phyloP scores from a whole-genome alignment of 257 asterid genomes.

The Lantana camara region DNA sequence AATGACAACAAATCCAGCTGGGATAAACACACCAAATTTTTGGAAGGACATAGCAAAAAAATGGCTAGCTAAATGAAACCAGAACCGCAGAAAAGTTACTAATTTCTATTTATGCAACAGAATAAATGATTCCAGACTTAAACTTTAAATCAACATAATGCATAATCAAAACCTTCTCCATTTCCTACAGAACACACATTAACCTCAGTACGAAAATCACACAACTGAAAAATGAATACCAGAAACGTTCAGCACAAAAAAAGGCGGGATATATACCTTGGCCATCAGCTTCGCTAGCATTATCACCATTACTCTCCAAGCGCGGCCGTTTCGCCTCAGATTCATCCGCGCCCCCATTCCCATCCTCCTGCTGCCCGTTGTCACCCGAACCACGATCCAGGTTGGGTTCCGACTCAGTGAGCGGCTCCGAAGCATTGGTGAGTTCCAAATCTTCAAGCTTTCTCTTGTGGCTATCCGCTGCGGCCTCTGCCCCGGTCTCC shows the following conservation, averaged over 20 bases:
- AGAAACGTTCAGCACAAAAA: not conserved
- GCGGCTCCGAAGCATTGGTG: constrained; percentile 44
- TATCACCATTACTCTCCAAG: constrained; percentile 53
- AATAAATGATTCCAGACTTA: not conserved
- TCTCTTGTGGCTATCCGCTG: constrained; percentile 63
- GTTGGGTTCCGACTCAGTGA: constrained; percentile 29
- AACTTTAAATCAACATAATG: constrained; percentile 1
- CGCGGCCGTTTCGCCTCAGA: constrained; percentile 83
- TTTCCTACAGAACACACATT: too few relatives aligned
- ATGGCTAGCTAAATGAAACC: too few relatives aligned
- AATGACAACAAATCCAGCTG: too few relatives aligned
- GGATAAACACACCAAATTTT: too few relatives aligned
- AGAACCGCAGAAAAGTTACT: too few relatives aligned
- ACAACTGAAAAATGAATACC: not conserved
- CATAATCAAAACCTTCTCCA: not conserved
- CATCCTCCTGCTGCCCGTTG: constrained; percentile 45
- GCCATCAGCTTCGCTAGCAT: constrained; percentile 38
- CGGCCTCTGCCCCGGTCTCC: constrained; percentile 31
- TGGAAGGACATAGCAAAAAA: too few relatives aligned
- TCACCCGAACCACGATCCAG: constrained; percentile 36
- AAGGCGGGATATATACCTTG: constrained; percentile 35
- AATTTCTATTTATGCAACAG: not conserved
- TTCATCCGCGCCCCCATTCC: constrained; percentile 47
- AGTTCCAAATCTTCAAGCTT: constrained; percentile 86
- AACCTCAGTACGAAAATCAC: not conserved